Base-by-base conservation (phyloP, 305 asterid species). In the Fraxinus velutina region DNA sequence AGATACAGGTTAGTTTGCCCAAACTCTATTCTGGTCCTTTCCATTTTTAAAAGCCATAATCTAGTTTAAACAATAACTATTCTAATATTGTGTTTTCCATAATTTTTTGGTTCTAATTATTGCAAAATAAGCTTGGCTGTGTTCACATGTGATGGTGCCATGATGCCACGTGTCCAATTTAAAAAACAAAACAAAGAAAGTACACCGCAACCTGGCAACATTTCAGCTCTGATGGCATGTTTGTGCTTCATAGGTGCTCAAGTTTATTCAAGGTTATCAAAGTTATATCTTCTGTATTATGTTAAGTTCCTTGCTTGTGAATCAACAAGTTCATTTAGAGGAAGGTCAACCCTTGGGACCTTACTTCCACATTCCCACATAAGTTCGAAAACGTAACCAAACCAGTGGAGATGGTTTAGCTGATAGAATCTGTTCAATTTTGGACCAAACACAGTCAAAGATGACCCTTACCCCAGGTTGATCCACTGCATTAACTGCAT, bases 401-500 rank as follows among this genome's bases (percentile, higher is more conserved):
- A 64, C 73, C n/a, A 24, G 17, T 24, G n/a, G 33, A 27, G 73
- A 27, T 64, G 29, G 34, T 64, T 64, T 64, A 29, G 33, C 36
- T 24, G 42, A 68, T 68, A 70, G 19, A 70, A 70, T 70, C 33
- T 70, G 75, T 30, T 70, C 42, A 70, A 29, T 37, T 55, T 36
- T 72, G 44, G 74, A 39, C 55, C 60, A 70, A 77, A 50, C 55
- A 78, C 36, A 80, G 66, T 78, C 33, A 83, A 64, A 78, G 62
- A 44, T 66, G 15, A 82, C 52, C 87, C 93, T 91, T 90, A 94
- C 99, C 81, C 86, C 78, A 60, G 94, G 86, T 82, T 86, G 94
- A 21, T 93, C 95, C 74, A 94, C 87, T 79, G 88, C 88, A 86
- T 94, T 94, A 83, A 90, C 98, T 82, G 92, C 90, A 85, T 92